These are phyloP conservation scores for Hylodesmum podocarpum DNA, from an alignment of 306 rosid genomes.

Conservation along the genomic window DNA sequence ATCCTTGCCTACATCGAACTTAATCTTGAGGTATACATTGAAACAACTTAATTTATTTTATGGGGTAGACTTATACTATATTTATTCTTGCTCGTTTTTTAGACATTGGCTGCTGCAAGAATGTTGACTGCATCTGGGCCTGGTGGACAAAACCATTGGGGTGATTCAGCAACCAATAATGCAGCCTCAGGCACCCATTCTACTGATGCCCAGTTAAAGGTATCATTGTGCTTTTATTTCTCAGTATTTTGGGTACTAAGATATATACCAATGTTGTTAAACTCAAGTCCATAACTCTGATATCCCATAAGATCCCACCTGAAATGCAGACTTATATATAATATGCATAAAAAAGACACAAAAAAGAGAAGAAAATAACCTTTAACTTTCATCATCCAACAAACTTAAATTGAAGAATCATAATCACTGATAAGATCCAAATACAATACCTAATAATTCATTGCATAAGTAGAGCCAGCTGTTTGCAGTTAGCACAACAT, in stretches of 20 bases:
- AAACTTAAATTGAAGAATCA: background rate
- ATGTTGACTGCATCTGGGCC: constrained; percentile 98
- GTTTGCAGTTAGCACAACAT: background rate
- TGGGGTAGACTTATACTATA: background rate
- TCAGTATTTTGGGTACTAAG: background rate
- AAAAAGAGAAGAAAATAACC: background rate
- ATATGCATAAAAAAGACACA: background rate
- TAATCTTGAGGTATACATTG: constrained; percentile 80
- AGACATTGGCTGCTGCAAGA: constrained; percentile 99
- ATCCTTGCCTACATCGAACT: constrained; percentile 99
- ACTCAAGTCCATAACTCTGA: no score
- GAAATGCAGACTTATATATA: background rate
- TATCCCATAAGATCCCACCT: background rate
- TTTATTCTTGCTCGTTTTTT: constrained; percentile 20
- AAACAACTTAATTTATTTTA: background rate
- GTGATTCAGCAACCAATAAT: constrained; percentile 84
- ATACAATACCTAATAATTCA: background rate
- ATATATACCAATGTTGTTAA: background rate
- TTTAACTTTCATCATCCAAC: background rate
- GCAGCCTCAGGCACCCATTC: constrained; percentile 88
- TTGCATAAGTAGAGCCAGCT: background rate
- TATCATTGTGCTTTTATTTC: constrained; percentile 23
- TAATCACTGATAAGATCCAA: background rate
- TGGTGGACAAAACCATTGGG: constrained; percentile 95
- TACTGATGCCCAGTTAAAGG: constrained; percentile 95